phyloP scores from a whole-genome alignment of 371 early-diverging fungal species.

The Mucor lusitanicus region DNA sequence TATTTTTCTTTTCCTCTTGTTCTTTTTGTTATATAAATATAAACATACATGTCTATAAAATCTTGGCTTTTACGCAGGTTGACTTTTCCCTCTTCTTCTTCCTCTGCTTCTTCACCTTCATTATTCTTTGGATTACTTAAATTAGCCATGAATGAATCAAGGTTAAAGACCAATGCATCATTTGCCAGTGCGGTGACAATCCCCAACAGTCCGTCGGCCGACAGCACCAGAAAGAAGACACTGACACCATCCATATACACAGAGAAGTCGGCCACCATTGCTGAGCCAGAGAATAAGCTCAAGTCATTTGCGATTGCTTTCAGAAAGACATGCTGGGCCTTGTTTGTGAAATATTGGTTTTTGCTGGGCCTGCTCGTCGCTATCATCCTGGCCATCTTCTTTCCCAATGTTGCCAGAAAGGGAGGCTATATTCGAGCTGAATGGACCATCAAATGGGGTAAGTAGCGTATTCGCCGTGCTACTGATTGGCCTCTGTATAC shows the following conservation, averaged over 20 bases:
- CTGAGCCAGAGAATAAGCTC: constrained; percentile 22
- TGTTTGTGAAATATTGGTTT: constrained; percentile 39
- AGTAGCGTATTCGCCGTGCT: background rate
- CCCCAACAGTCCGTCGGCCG: background rate
- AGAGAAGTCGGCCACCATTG: constrained; percentile 23
- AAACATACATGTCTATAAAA: constrained; percentile 25
- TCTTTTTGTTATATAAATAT: constrained; percentile 14
- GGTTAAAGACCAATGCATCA: constrained; percentile 27
- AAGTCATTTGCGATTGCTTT: constrained; percentile 26
- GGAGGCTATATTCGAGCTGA: constrained; percentile 61
- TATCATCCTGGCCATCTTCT: constrained; percentile 59
- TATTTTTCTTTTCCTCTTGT: constrained; percentile 17
- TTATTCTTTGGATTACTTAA: constrained; percentile 32
- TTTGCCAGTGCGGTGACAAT: constrained; percentile 25
- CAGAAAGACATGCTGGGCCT: constrained; percentile 4
- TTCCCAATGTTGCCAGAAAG: constrained; percentile 61
- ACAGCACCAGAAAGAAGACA: constrained; percentile 1
- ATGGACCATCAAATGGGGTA: constrained; percentile 69
- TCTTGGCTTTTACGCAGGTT: constrained; percentile 8
- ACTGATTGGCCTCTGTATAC: constrained; percentile 1
- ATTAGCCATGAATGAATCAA: constrained; percentile 29
- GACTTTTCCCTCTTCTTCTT: background rate
- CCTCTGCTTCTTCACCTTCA: constrained; percentile 18
- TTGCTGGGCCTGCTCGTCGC: constrained; percentile 55
- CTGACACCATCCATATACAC: constrained; percentile 17